Evolutionary conservation across 2,329 filamentous ascomycete genomes (phyloP).

Genomic region (Parascedosporium putredinis): DNA sequence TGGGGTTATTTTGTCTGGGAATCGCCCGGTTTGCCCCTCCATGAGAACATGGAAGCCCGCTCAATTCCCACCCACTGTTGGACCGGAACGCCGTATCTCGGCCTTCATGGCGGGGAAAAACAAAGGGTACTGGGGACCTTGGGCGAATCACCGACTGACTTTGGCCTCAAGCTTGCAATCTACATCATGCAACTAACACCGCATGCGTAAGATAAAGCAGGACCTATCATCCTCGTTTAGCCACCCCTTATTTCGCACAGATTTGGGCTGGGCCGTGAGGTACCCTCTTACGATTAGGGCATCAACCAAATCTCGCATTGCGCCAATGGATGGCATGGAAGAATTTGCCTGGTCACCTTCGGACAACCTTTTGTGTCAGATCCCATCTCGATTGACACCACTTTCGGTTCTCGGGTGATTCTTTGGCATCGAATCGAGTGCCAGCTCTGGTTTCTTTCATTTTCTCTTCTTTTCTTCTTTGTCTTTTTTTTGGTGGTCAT

Average conservation of each 20-base stretch:
- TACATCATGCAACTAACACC: slow-evolving; percentile 2
- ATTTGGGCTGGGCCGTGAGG: background rate
- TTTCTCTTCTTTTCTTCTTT: too few relatives aligned
- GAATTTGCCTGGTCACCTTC: background rate
- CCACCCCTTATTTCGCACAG: background rate
- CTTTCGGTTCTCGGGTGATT: too few relatives aligned
- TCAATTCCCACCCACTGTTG: too few relatives aligned
- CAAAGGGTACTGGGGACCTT: background rate
- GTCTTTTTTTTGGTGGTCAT: too few relatives aligned
- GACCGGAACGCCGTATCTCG: slow-evolving; percentile 1
- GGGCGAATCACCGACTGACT: background rate
- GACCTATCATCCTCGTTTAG: background rate
- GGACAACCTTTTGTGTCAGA: background rate
- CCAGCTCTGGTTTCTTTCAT: too few relatives aligned
- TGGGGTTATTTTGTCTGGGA: slow-evolving; percentile 6
- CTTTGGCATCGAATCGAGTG: too few relatives aligned
- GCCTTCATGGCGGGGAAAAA: background rate
- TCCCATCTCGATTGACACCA: too few relatives aligned
- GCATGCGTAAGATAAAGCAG: background rate
- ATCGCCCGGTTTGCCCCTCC: background rate
- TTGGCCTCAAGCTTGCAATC: background rate
- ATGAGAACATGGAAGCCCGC: background rate
- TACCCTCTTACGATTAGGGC: slow-evolving; percentile 4
- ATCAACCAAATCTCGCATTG: background rate
- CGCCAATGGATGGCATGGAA: too few relatives aligned